Evolutionary conservation across 768 basidiomycete species (phyloP), one percentile per base, ranked within the genome.

Genomic region (Collybia mongolica): DNA sequence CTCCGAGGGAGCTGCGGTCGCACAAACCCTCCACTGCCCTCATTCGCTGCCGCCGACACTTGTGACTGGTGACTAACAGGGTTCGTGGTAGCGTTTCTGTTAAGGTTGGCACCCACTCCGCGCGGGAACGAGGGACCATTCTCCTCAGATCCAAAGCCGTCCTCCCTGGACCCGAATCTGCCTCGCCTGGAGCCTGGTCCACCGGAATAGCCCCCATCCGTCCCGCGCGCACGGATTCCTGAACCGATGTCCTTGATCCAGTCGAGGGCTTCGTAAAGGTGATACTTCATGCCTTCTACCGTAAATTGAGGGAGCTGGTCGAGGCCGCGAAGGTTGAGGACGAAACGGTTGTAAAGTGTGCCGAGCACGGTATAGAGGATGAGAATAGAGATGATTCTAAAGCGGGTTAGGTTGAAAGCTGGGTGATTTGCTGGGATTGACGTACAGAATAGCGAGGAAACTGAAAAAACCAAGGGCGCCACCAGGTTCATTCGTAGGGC

Each of bases 261-360:
- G 48, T 77, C 75, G 28, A 65, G 42, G 0, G 71, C 75, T 58
- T 79, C 74, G 17, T 54, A 52, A 8, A 62, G 66, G 57, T 80
- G 78, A 53, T 81, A 80, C 53, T 64, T 66, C 74, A 78, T 74
- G 56, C 74, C 69, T 44, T 76, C 71, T n/a, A 77, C 39, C 7
- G 77, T 75, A 58, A 86, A 82, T 51, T 79, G 80, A 11, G 90
- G 90, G 29, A 93, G 72, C 60, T 87, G 84, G 56, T 90, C 86
- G 47, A 81, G 72, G 1, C 92, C 90, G 15, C 80, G 78, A 22
- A 84, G 80, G 49, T 79, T 75, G 8, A 93, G 83, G 44, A 87
- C 83, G 61, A 79, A 88, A 52, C 84, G 84, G 63, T 90, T 91
- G 71, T 93, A 93, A 9, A 90, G 62, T 11, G 82, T 84, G 32